Percentiles rank a stretch among this genome's conserved stretches.
These are phyloP conservation scores for Aaosphaeria pasadenensis DNA, from an alignment of 2,329 filamentous ascomycete genomes.

Conservation along the genomic window DNA sequence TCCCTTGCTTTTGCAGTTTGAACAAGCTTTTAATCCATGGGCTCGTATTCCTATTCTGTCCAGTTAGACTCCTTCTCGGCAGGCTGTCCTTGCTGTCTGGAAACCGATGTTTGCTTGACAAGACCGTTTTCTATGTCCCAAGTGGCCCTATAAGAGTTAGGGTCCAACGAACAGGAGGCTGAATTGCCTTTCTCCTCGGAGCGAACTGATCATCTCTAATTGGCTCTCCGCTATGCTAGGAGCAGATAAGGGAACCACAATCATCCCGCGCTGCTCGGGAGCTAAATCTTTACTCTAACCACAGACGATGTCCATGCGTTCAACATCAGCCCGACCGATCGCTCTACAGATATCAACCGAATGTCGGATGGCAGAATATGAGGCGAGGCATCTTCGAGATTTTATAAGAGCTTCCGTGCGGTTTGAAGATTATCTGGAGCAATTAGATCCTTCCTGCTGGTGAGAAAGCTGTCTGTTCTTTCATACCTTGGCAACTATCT, in stretches of 20 bases:
- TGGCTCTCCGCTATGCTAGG: slow-evolving; percentile 2
- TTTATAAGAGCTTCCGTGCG: neutral
- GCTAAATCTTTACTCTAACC: neutral
- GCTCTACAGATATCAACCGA: neutral
- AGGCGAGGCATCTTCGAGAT: neutral
- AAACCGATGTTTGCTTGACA: too few relatives aligned
- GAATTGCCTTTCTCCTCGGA: slow-evolving; percentile 9
- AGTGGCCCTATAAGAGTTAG: too few relatives aligned
- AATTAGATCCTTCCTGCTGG: neutral
- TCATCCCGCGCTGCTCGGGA: neutral
- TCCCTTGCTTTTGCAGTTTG: too few relatives aligned
- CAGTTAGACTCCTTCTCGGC: too few relatives aligned
- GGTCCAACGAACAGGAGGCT: neutral
- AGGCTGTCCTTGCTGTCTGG: too few relatives aligned
- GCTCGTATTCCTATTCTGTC: too few relatives aligned
- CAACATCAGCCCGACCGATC: neutral
- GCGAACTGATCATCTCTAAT: slow-evolving; percentile 2
- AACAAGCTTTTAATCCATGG: too few relatives aligned
- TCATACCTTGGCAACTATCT: too few relatives aligned
- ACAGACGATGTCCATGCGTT: neutral
- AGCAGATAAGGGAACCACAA: slow-evolving; percentile 10
- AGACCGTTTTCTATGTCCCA: too few relatives aligned
- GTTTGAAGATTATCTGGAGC: neutral
- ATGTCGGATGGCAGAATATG: neutral
- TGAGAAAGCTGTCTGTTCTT: too few relatives aligned